Evolutionary conservation across 495 filamentous ascomycete species (phyloP), one percentile per base, ranked within the genome.

Genomic region (Geopyxis carbonaria): DNA sequence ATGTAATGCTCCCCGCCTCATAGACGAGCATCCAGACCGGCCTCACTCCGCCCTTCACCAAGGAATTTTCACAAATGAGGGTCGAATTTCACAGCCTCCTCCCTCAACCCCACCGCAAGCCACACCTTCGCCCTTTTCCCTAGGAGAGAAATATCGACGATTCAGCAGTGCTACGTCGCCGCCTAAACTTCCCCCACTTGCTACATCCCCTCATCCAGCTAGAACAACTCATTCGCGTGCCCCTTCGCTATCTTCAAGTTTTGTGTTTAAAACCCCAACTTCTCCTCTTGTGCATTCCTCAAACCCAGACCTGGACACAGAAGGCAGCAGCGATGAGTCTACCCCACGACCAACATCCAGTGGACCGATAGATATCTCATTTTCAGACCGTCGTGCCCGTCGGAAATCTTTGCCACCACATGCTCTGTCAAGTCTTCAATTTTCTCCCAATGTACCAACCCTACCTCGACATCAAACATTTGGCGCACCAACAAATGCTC

Each of bases 251-350:
- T 78, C 82, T 0, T 82, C 80, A 2, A 85, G 73, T 45, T 93
- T 93, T 57, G 65, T 80, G 14, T 74, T 89, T 30, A 80, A 85
- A 56, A 71, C 79, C 2, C 87, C 89, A 4, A 95, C 89, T 8
- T 95, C 85, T 44, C 91, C 89, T 14, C 63, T 97, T 16, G 84
- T 87, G 2, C 74, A 94, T 50, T 83, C 84, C 44, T 5, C 85
- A 91, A 42, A 55, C 83, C 11, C 82, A 85, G 45, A 66, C 80
- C 11, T 81, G 85, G 45, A 66, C 80, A 36, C 57, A 58, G 49
- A 54, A 19, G 43, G 43, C 22, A 43, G 34, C 35, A 44, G 47
- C 37, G 32, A 23, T 19, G 47, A 40, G 19, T 39, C 7, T 53
- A 63, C 22, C 6, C 16, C 38, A 33, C 25, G 28, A 58, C 59